These are phyloP conservation scores for Amanita polypyramis DNA, from an alignment of 768 basidiomycete genomes.

Conservation along the genomic window DNA sequence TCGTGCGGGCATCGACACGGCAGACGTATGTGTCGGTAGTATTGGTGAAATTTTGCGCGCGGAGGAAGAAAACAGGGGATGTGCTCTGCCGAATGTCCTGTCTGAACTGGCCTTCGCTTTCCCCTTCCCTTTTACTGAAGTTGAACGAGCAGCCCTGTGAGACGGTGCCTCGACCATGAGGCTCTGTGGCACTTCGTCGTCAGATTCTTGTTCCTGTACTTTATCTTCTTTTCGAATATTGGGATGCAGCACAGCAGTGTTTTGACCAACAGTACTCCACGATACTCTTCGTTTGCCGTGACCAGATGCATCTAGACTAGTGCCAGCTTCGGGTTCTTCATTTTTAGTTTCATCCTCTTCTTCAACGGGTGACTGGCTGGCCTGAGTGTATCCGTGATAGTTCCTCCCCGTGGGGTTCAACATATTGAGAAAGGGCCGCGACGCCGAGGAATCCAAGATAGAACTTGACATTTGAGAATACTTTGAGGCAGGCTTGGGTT, in stretches of 20 bases:
- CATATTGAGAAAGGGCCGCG: conserved; percentile 73
- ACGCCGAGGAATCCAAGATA: conserved; percentile 33
- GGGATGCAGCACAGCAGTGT: conserved; percentile 51
- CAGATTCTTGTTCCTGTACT: conserved; percentile 53
- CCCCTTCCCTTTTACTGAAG: conserved; percentile 12
- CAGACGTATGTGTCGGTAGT: conserved; percentile 23
- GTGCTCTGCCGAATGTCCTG: conserved; percentile 24
- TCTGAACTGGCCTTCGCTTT: conserved; percentile 13
- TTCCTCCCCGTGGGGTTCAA: conserved; percentile 69
- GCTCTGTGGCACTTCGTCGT: conserved; percentile 79
- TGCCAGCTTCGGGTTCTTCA: conserved; percentile 52
- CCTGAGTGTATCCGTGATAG: conserved; percentile 69
- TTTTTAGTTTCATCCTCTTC: conserved; percentile 53
- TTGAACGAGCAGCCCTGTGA: conserved; percentile 18
- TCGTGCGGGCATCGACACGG: conserved; percentile 46
- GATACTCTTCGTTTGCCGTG: conserved; percentile 30
- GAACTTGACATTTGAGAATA: conserved; percentile 19
- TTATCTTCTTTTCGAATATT: conserved; percentile 64
- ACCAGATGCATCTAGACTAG: conserved; percentile 37
- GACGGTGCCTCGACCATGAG: conserved; percentile 73
- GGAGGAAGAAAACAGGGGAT: conserved; percentile 42
- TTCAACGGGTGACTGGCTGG: conserved; percentile 55
- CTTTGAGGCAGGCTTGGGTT: conserved; percentile 18
- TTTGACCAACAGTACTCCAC: conserved; percentile 47
- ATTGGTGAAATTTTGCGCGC: conserved; percentile 30